A percentile compares a stretch with the other conserved stretches of the same genome.
phyloP scores from a whole-genome alignment of 2,329 filamentous ascomycete genomes.

The Periconia sp. region DNA sequence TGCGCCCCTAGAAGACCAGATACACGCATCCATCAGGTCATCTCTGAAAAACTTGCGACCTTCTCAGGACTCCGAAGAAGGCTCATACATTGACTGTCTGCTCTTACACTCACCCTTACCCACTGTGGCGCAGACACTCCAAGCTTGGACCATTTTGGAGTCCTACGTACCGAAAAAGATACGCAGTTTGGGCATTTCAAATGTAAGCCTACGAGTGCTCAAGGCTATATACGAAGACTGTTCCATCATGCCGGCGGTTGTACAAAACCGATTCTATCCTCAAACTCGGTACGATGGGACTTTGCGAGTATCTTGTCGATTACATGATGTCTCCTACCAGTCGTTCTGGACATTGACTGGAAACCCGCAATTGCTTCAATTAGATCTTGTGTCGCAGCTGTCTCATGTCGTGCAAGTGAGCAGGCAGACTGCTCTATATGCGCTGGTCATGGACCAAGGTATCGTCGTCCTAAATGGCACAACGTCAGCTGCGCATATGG shows the following conservation, averaged over 20 bases:
- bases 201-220: conserved; percentile 63
- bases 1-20: conserved; percentile 63
- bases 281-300: conserved; percentile 61
- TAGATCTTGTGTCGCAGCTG: conserved; percentile 53
- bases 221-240: conserved; percentile 53
- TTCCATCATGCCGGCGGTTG: conserved; percentile 59
- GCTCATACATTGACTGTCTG: conserved; percentile 58
- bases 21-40: conserved; percentile 66
- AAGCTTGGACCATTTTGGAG: conserved; percentile 68
- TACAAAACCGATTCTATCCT: conserved; percentile 75
- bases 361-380: conserved; percentile 55
- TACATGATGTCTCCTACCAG: conserved; percentile 58
- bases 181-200: conserved; percentile 73
- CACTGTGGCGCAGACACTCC: conserved; percentile 55
- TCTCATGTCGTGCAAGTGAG: conserved; percentile 47
- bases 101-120: conserved; percentile 61
- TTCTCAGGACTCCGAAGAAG: conserved; percentile 31
- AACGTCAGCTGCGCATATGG: conserved; percentile 55
- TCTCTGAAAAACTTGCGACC: conserved; percentile 65
- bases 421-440: conserved; percentile 56
- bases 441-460: conserved; percentile 57
- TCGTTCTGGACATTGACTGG: conserved; percentile 64
- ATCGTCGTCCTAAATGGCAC: conserved; percentile 60
- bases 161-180: conserved; percentile 66
- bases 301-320: conserved; percentile 59